Percentiles rank a stretch among this genome's conserved stretches.
Conservation (phyloP, 192 early-diverging fungal genomes). For the Coemansia sp. region DNA sequence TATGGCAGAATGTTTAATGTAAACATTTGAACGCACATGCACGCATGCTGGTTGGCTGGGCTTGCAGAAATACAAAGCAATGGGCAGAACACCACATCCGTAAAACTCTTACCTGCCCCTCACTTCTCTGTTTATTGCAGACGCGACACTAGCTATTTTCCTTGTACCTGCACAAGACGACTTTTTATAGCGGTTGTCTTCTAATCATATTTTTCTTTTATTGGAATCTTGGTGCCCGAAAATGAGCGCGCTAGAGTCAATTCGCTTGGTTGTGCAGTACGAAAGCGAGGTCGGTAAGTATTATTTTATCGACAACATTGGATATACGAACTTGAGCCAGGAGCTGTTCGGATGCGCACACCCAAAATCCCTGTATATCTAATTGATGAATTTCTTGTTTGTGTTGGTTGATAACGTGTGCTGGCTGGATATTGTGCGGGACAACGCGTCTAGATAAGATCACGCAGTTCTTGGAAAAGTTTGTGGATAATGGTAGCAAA, state of each 20-base stretch:
- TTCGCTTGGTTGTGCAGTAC: conserved; percentile 46
- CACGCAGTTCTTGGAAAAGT: conserved; percentile 39
- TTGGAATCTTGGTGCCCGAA: conserved; percentile 1
- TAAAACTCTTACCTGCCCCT: background rate
- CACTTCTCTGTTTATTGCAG: background rate
- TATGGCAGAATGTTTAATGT: too few species aligned
- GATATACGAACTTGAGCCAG: background rate
- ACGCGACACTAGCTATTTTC: background rate
- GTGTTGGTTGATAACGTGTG: too few species aligned
- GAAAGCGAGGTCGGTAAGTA: conserved; percentile 44
- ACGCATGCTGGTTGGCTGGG: too few species aligned
- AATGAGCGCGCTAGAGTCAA: conserved; percentile 49
- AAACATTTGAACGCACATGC: too few species aligned
- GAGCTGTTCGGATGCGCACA: background rate
- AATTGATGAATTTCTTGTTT: too few species aligned
- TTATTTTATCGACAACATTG: background rate
- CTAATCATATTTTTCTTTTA: background rate
- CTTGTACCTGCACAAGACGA: background rate
- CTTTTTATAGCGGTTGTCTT: background rate
- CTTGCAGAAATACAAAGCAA: too few species aligned
- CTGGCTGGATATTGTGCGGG: too few species aligned
- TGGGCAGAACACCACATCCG: too few species aligned
- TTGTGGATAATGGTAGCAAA: conserved; percentile 29
- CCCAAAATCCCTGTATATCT: too few species aligned
- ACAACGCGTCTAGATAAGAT: conserved; percentile 19